Base-by-base conservation (phyloP, 2,329 filamentous ascomycete species). In the Sarocladiaceae sp. region DNA sequence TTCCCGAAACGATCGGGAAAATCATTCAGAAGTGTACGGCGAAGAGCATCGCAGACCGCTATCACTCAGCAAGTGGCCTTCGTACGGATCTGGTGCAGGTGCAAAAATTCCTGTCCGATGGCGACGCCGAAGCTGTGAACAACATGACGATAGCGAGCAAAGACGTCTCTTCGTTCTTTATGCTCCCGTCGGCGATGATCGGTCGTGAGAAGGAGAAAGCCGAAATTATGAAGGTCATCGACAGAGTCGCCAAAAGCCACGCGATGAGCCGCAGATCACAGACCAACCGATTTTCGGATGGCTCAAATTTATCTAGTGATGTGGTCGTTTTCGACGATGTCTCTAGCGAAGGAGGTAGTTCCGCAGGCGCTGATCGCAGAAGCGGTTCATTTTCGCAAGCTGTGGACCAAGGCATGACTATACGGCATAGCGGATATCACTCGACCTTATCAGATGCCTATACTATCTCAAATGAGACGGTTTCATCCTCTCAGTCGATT, bases 11-110 rank as follows among this genome's bases (percentile, higher is more conserved):
- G 7, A 75, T 97, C 37, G 88, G 88, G 1, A 80, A 82, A 28
- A 87, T 97, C 39, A 90, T 97, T 36, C 87, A 93, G 64, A 95
- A 91, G 65, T 96, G 95, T 80, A 96, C 91, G 0, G 85, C 90
- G 55, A 96, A 95, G 68, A 88, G 86, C 54, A 88, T 96, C 46
- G 81, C 84, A 53, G 92, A 97, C 53, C 83, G 93, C 13, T 97
- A 97, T 65, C 87, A 96, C 61, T 96, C 90, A 5, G 87, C 88
- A 1, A 91, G 89, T 54, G 92, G 93, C 2, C 78, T 97, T 54
- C 90, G 90, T 58, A 78, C 89, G 62, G 93, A 97, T 64, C 71
- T 97, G 48, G 69, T 84, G 50, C 79, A 84, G 60, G 84, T 96
- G 4, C 84, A 89, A 57, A 79, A 86, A 57, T 77, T 93, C 33